A percentile compares a stretch with the other conserved stretches of the same genome.
These are phyloP conservation scores for Physocladia obscura DNA, from an alignment of 192 early-diverging fungal species.

Conservation along the genomic window DNA sequence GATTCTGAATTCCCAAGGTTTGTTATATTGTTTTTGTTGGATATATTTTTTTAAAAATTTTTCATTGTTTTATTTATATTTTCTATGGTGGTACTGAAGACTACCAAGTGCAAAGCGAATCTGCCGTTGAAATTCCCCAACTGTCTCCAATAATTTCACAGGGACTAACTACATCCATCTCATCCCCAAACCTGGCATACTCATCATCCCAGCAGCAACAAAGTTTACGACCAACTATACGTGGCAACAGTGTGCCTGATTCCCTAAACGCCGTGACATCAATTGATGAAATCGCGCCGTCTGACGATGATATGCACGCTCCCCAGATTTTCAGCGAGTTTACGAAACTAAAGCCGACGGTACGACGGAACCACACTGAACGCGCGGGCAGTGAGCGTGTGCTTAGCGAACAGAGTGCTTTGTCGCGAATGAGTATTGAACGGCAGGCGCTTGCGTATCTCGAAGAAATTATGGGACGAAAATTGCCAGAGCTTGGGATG, in stretches of 20 bases:
- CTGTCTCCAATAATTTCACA: not conserved
- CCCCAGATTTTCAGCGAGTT: slow-evolving; percentile 5
- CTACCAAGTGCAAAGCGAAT: not conserved
- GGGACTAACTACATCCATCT: not conserved
- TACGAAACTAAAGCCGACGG: not conserved
- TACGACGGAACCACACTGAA: too few relatives aligned
- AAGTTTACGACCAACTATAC: not conserved
- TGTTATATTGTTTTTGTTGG: not conserved
- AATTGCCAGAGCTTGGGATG: not conserved
- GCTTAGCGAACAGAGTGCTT: slow-evolving; percentile 61
- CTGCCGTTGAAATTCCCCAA: not conserved
- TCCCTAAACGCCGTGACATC: not conserved
- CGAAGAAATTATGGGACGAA: slow-evolving; percentile 65
- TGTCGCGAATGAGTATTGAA: slow-evolving; percentile 81
- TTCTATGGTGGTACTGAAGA: not conserved
- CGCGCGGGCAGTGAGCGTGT: not conserved
- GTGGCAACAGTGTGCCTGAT: not conserved
- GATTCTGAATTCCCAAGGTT: slow-evolving; percentile 60
- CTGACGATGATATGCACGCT: not conserved
- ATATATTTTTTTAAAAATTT: not conserved
- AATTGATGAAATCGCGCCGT: not conserved
- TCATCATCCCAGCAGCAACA: not conserved
- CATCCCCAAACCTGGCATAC: too few relatives aligned
- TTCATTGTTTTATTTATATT: not conserved
- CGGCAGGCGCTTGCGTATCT: slow-evolving; percentile 80